Evolutionary conservation across 257 asterid species (phyloP).

Genomic region (Henckelia pumila): DNA sequence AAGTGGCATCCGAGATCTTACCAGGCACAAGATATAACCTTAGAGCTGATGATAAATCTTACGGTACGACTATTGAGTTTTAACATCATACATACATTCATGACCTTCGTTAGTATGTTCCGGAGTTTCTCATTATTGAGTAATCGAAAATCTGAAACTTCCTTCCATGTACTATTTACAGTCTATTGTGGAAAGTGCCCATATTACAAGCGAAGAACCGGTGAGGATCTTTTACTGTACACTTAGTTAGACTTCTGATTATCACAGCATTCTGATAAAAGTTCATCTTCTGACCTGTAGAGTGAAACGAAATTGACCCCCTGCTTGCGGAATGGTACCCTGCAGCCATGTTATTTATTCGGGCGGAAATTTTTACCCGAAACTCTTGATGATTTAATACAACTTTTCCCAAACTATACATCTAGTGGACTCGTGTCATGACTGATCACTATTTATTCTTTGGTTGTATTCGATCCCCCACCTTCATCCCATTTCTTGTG

Average conservation of each 20-base stretch:
- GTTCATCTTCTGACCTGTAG: constrained; percentile 40
- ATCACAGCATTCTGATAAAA: constrained; percentile 15
- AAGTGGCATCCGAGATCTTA: constrained; percentile 94
- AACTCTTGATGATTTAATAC: constrained; percentile 61
- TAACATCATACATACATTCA: constrained; percentile 9
- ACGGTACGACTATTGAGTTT: constrained; percentile 45
- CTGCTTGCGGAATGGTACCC: constrained; percentile 86
- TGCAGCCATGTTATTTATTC: constrained; percentile 75
- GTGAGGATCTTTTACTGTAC: constrained; percentile 36
- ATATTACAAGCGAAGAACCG: constrained; percentile 75
- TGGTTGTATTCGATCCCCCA: constrained; percentile 36
- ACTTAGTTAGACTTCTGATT: not conserved
- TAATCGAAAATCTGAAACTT: constrained; percentile 24
- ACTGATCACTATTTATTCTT: constrained; percentile 34
- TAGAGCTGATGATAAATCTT: constrained; percentile 65
- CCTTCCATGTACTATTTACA: constrained; percentile 45
- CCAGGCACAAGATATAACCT: constrained; percentile 53
- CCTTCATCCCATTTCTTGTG: constrained; percentile 31
- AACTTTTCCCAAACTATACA: constrained; percentile 53
- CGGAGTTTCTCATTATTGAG: not conserved
- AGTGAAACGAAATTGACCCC: constrained; percentile 50
- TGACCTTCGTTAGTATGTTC: not conserved
- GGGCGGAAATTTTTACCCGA: constrained; percentile 92
- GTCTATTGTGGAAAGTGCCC: constrained; percentile 75
- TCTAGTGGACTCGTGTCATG: constrained; percentile 23